A percentile compares a stretch with the other conserved stretches of the same genome.
Conservation (phyloP, 2,329 filamentous ascomycete genomes). For the Dothistroma septosporum region DNA sequence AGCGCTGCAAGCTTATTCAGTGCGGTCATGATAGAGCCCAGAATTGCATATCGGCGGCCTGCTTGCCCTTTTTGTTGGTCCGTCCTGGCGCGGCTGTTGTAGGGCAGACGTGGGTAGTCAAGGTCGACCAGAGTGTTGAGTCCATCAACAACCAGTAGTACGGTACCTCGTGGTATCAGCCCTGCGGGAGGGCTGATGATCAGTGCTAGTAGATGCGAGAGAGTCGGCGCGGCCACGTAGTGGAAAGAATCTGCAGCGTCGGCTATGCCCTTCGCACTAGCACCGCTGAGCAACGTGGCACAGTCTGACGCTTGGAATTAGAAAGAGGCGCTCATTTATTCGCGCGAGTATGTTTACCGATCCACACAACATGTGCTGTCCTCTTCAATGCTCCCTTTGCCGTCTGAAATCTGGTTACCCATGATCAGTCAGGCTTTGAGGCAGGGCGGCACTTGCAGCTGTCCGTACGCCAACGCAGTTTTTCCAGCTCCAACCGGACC, state of each 20-base stretch:
- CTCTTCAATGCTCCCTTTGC: conserved; percentile 59
- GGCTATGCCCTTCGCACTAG: conserved; percentile 5
- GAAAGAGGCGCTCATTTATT: neutral
- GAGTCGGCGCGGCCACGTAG: conserved; percentile 57
- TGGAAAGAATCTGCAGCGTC: conserved; percentile 45
- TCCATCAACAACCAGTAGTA: conserved; percentile 72
- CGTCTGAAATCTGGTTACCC: conserved; percentile 62
- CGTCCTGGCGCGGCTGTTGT: conserved; percentile 36
- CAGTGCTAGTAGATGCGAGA: conserved; percentile 67
- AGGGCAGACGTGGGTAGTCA: conserved; percentile 61
- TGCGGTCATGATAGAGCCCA: conserved; percentile 59
- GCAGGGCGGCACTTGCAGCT: neutral
- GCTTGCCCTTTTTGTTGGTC: conserved; percentile 49
- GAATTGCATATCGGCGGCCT: conserved; percentile 55
- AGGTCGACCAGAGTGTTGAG: conserved; percentile 72
- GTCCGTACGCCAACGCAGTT: conserved; percentile 64
- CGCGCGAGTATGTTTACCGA: conserved; percentile 58
- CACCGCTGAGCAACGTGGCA: conserved; percentile 12
- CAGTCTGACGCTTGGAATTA: conserved; percentile 4
- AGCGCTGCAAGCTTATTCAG: conserved; percentile 70
- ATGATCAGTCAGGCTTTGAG: neutral
- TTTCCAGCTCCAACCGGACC: conserved; percentile 84
- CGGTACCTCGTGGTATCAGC: conserved; percentile 60
- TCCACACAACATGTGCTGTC: conserved; percentile 68
- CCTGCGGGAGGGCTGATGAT: conserved; percentile 61